phyloP scores from a whole-genome alignment of 208 protist species.

The Tetramitus jugosus region DNA sequence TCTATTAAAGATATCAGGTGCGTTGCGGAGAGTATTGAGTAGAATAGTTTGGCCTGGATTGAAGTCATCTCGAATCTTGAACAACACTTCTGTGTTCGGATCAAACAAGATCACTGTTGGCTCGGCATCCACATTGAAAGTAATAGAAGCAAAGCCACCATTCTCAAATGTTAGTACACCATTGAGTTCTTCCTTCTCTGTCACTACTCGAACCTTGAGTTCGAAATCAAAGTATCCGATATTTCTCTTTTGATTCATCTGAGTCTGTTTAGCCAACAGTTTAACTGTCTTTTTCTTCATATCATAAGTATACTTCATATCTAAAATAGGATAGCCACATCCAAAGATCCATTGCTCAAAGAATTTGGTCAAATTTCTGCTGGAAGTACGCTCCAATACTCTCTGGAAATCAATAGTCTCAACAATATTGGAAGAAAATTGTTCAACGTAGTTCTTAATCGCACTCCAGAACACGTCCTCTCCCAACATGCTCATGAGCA shows the following conservation, averaged over 20 bases:
- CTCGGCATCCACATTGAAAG: no score
- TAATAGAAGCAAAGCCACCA: no score
- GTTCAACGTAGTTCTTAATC: neutral
- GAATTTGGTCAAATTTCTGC: neutral
- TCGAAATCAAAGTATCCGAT: neutral
- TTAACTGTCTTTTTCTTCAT: neutral
- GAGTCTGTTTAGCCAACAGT: neutral
- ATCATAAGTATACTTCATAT: neutral
- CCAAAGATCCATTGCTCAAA: neutral
- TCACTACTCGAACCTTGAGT: neutral
- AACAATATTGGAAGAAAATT: neutral
- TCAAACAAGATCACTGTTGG: no score
- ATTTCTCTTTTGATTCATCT: neutral
- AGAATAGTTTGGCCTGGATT: no score
- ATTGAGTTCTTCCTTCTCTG: no score
- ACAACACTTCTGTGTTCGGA: no score
- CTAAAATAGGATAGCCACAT: neutral
- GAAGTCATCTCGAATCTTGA: no score
- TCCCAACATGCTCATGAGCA: neutral
- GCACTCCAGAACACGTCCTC: neutral
- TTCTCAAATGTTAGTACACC: no score
- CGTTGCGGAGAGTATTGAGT: no score
- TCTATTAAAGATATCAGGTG: no score
- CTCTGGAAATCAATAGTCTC: neutral
- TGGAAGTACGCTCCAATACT: neutral